Conservation (phyloP, 257 asterid genomes). For the Euphrasia confusa region DNA sequence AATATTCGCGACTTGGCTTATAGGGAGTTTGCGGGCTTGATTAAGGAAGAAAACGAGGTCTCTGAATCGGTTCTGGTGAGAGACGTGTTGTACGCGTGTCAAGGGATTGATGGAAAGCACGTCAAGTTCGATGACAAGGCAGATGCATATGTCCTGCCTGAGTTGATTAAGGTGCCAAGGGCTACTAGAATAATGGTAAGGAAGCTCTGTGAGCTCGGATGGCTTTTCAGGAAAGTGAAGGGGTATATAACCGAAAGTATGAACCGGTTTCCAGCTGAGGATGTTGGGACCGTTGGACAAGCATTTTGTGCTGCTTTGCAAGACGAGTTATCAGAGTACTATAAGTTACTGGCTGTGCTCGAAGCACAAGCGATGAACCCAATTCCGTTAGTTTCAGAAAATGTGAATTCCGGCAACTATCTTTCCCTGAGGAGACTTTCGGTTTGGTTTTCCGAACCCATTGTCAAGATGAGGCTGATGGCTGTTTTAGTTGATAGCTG, state of each 20-base stretch:
- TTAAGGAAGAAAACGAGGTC: conserved; percentile 85
- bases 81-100: conserved; percentile 90
- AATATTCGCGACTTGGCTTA: conserved; percentile 82
- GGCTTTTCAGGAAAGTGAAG: conserved; percentile 88
- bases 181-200: conserved; percentile 61
- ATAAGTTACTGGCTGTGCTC: conserved; percentile 81
- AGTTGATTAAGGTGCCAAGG: conserved; percentile 57
- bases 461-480: conserved; percentile 97
- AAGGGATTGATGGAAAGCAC: conserved; percentile 87
- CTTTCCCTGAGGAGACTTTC: conserved; percentile 81
- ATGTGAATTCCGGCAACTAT: conserved; percentile 60
- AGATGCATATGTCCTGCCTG: conserved; percentile 68
- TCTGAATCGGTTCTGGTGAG: conserved; percentile 81
- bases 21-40: conserved; percentile 56
- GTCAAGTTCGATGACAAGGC: conserved; percentile 62
- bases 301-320: conserved; percentile 98
- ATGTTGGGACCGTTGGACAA: conserved; percentile 95
- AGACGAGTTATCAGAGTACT: conserved; percentile 84
- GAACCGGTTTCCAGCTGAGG: conserved; percentile 72
- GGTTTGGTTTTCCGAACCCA: conserved; percentile 97
- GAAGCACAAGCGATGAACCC: conserved; percentile 97
- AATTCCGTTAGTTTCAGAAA: conserved; percentile 78
- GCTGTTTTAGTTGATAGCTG: conserved; percentile 95
- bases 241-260: conserved; percentile 64
- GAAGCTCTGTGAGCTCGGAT: conserved; percentile 95